phyloP scores from a whole-genome alignment of 768 basidiomycete genomes.

The Leccinum olivaceopallidum region DNA sequence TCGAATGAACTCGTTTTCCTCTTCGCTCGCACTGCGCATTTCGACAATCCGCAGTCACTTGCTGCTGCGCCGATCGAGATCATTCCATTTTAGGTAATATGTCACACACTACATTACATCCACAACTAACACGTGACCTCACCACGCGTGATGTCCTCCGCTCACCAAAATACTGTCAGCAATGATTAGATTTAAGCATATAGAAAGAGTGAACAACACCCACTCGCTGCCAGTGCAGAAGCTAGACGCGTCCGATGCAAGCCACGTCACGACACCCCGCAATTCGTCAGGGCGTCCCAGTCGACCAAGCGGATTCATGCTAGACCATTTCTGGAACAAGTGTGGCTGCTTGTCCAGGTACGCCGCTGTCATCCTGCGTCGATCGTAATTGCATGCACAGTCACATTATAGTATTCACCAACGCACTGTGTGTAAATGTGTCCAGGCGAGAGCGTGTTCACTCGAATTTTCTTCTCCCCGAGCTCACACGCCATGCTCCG shows the following conservation, averaged over 20 bases:
- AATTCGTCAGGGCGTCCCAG: slow-evolving; percentile 73
- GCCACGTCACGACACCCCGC: slow-evolving; percentile 69
- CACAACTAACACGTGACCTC: slow-evolving; percentile 19
- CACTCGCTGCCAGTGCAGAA: slow-evolving; percentile 86
- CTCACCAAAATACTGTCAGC: slow-evolving; percentile 29
- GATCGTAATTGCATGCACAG: slow-evolving; percentile 8
- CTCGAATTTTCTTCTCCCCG: slow-evolving; percentile 62
- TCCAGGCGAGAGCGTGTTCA: slow-evolving; percentile 77
- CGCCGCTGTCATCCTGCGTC: slow-evolving; percentile 68
- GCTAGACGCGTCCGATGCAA: slow-evolving; percentile 73
- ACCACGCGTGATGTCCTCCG: slow-evolving; percentile 36
- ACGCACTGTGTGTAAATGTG: slow-evolving; percentile 71
- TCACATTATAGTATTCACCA: slow-evolving; percentile 26
- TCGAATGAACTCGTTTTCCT: not conserved
- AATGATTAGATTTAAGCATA: not conserved
- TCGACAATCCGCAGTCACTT: slow-evolving; percentile 32
- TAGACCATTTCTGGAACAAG: slow-evolving; percentile 65
- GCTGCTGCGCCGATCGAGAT: slow-evolving; percentile 37
- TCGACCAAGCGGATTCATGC: slow-evolving; percentile 66
- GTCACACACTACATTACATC: slow-evolving; percentile 14
- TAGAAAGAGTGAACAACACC: slow-evolving; percentile 31
- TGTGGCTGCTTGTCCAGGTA: slow-evolving; percentile 67
- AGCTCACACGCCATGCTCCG: slow-evolving; percentile 84
- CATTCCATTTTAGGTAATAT: slow-evolving; percentile 22
- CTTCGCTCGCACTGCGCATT: slow-evolving; percentile 19